Conservation (phyloP, 148 eudicot species). For the Vaccinium myrtillus region DNA sequence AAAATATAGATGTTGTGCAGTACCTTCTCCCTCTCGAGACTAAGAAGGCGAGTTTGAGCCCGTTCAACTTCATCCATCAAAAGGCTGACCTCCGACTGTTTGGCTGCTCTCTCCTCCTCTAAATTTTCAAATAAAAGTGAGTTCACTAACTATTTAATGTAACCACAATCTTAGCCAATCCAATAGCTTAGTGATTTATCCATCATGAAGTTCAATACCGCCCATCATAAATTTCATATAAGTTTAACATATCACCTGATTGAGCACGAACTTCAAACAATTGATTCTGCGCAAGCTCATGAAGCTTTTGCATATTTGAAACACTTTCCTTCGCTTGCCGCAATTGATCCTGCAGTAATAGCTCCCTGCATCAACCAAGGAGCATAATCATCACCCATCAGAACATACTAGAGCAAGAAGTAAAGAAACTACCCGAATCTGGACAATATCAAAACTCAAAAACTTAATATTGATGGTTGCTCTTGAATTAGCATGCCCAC, state of each 20-base stretch:
- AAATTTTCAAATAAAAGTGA: constrained; percentile 25
- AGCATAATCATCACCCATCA: constrained; percentile 9
- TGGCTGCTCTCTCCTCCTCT: constrained; percentile 94
- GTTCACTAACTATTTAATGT: constrained; percentile 9
- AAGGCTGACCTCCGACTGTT: constrained; percentile 90
- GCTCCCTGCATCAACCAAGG: constrained; percentile 66
- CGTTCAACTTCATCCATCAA: constrained; percentile 99
- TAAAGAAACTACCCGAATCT: background rate
- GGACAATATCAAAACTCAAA: background rate
- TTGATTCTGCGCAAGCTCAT: constrained; percentile 98
- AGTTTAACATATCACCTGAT: constrained; percentile 67
- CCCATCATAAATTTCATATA: background rate
- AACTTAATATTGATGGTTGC: constrained; percentile 8
- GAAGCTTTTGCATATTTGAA: constrained; percentile 87
- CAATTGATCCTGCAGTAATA: constrained; percentile 83
- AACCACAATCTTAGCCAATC: background rate
- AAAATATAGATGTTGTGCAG: background rate
- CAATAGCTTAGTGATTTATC: background rate
- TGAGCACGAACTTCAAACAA: constrained; percentile 94
- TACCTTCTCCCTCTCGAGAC: constrained; percentile 98
- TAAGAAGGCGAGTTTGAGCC: constrained; percentile 89
- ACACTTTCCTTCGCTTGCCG: constrained; percentile 97
- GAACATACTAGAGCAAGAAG: background rate
- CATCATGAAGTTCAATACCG: background rate
- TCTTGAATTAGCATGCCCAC: background rate